A percentile compares a stretch with the other conserved stretches of the same genome.
phyloP scores from a whole-genome alignment of 352 stramenopile genomes.

The Aphanomyces stellatus region DNA sequence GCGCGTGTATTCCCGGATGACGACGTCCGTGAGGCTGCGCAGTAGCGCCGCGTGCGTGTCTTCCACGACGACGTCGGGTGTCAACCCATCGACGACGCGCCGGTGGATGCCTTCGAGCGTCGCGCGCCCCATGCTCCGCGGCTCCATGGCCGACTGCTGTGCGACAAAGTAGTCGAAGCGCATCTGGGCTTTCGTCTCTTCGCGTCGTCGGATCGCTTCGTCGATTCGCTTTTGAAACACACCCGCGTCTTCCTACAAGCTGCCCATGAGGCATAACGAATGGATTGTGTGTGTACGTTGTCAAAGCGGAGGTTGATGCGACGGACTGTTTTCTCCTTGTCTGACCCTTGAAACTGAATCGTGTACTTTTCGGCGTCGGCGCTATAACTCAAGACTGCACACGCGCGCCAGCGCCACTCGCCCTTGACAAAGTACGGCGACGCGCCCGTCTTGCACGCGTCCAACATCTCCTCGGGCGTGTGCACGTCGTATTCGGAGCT shows the following conservation, averaged over 20 bases:
- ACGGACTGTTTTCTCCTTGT: constrained; percentile 78
- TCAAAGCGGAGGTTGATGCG: constrained; percentile 91
- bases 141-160: constrained; percentile 55
- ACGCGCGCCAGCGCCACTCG: constrained; percentile 78
- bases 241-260: constrained; percentile 38
- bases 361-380: constrained; percentile 53
- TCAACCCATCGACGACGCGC: constrained; percentile 74
- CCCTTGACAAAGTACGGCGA: constrained; percentile 81
- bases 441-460: constrained; percentile 28
- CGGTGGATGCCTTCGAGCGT: constrained; percentile 80
- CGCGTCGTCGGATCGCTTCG: constrained; percentile 44
- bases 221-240: constrained; percentile 72
- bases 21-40: constrained; percentile 76
- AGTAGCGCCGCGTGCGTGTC: constrained; percentile 57
- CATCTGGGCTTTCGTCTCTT: constrained; percentile 78
- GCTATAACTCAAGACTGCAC: constrained; percentile 57
- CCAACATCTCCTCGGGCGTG: constrained; percentile 69
- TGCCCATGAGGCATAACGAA: background rate
- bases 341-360: constrained; percentile 79
- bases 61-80: constrained; percentile 40
- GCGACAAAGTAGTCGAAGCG: constrained; percentile 87
- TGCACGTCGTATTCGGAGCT: constrained; percentile 75
- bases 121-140: constrained; percentile 68
- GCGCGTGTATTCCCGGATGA: constrained; percentile 84
- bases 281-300: constrained; percentile 19